Evolutionary conservation across 495 filamentous ascomycete genomes (phyloP), one percentile per base, ranked within the genome.

Genomic region (Daldinia loculata): DNA sequence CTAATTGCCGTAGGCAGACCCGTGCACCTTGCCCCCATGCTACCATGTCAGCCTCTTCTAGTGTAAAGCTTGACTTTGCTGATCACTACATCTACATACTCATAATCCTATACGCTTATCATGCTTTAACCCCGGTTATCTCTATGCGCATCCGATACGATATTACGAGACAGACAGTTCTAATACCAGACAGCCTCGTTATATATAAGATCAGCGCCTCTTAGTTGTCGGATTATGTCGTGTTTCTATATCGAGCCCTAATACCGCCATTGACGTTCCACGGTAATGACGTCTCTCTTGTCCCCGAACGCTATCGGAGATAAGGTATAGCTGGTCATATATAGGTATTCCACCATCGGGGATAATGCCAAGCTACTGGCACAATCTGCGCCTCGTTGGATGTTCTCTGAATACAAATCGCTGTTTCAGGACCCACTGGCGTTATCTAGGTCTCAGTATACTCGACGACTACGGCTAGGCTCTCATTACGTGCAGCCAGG

Each of bases 21-120:
- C 56, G 64, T 67, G 56, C 60, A 72, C 69, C 69, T 67, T 50
- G 63, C 69, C 64, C 63, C 61, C 66, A 68, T 57, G 34, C 39
- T n/a, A 14, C n/a, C 50, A 29, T 56, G 15, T 17, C 30, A 17
- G 27, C 27, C 50, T 30, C 22, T 2, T 53, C 41, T 34, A 48
- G 34, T 36, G 34, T 36, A 36, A 69, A 63, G 66, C 58, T 66
- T 63, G 36, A 67, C 58, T 48, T 24, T 0, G 43, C 43, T 19
- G 43, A 48, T 48, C 43, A 48, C 9, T 11, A 48, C 19, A 22
- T 48, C 9, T 11, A 48, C 19, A 22, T 48, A 53, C 50, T 14
- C 9, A 12, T 30, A 22, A 53, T 30, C 50, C 24, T 53, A 53
- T 14, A 15, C 26, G 27, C 24, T 17, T 53, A 29, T 53, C 27